phyloP scores from a whole-genome alignment of 129 eudicot species.

The Chrysanthemum makinoi region DNA sequence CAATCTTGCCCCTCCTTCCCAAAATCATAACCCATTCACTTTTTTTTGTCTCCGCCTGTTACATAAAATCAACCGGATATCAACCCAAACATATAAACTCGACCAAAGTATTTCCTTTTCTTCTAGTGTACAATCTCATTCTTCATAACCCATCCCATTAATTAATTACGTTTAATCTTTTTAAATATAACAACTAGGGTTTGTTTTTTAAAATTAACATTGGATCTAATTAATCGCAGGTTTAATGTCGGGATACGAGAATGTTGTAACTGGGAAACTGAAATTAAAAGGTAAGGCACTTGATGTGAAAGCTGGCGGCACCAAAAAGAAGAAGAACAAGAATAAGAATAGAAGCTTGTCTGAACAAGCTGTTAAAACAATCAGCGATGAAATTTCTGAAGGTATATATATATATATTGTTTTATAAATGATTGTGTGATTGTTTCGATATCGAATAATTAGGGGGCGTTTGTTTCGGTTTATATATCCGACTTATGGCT shows the following conservation, averaged over 20 bases:
- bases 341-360: constrained; percentile 14
- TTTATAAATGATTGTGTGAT: no score
- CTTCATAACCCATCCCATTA: no score
- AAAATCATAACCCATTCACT: no score
- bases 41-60: no score
- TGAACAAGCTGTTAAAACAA: constrained; percentile 40
- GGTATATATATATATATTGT: no score
- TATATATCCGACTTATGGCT: no score
- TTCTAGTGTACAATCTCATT: no score
- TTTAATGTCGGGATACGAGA: constrained; percentile 77
- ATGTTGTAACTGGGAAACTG: constrained; percentile 82
- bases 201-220: not conserved
- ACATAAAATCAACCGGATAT: no score
- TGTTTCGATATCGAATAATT: not conserved
- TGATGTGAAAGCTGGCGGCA: constrained; percentile 77
- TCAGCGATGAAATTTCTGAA: constrained; percentile 39
- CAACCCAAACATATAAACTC: no score
- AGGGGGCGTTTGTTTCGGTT: not conserved
- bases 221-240: constrained; percentile 23
- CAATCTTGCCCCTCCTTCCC: no score
- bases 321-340: constrained; percentile 65
- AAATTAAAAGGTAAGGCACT: constrained; percentile 88
- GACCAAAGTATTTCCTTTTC: no score
- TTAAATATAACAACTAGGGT: constrained; percentile 11
- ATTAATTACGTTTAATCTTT: no score